These are phyloP conservation scores for Salix caprea DNA, from an alignment of 345 rosid genomes.

Conservation along the genomic window DNA sequence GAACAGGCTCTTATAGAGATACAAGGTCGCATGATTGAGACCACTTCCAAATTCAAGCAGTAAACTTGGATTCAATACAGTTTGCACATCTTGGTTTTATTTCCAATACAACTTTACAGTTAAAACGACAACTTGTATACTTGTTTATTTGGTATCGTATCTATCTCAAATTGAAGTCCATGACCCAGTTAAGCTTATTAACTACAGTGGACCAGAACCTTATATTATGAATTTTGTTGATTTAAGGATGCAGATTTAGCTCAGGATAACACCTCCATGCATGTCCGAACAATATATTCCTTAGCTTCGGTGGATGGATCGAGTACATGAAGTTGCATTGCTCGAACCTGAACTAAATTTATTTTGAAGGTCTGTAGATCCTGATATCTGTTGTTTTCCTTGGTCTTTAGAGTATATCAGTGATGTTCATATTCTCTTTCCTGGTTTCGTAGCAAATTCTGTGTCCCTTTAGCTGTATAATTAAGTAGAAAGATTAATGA, in stretches of 20 bases:
- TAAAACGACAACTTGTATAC: neutral
- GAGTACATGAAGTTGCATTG: neutral
- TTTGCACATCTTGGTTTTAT: neutral
- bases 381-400: too few relatives aligned
- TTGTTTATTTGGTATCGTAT: neutral
- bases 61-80: conserved; percentile 10
- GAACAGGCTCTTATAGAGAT: conserved; percentile 57
- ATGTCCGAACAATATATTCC: neutral
- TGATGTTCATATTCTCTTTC: neutral
- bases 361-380: neutral
- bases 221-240: too few relatives aligned
- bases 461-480: neutral
- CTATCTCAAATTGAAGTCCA: too few relatives aligned
- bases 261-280: neutral
- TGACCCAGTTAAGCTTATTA: too few relatives aligned
- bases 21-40: conserved; percentile 67
- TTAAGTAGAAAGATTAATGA: neutral
- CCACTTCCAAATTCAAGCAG: conserved; percentile 63
- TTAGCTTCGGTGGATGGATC: neutral
- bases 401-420: too few relatives aligned
- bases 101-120: neutral
- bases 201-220: neutral
- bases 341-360: neutral
- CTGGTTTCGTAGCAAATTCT: neutral
- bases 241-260: too few relatives aligned